Base-by-base conservation (phyloP, 495 filamentous ascomycete species). In the Bryoglossum gracile region DNA sequence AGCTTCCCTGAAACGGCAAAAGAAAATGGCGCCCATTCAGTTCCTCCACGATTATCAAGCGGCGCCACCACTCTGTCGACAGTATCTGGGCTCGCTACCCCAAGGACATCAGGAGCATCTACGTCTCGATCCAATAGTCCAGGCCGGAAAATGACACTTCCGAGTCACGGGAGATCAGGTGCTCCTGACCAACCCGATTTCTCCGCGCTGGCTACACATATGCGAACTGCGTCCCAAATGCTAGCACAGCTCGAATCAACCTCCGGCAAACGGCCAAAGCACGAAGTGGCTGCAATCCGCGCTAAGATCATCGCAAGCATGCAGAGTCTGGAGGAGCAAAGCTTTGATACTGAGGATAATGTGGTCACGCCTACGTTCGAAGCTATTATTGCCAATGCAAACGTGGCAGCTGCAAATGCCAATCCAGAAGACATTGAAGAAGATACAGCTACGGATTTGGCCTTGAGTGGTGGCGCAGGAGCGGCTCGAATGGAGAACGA, bases 401-500 rank as follows among this genome's bases (percentile, higher is more conserved):
- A 63, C 26, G 58, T 57, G 17, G 66, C 62, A 9, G 54, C 50
- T 39, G 59, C 30, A 9, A 70, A 70, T 43, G 55, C 77, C 26
- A 75, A 77, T 14, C 56, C 61, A 19, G 65, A 66, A 39, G 65
- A 66, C 25, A 50, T 67, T n/a, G 71, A 70, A 23, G 54, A 53
- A 21, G 53, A 48, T 13, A 39, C 28, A 3, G 17, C 47, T 0
- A 30, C 45, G 4, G 51, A 51, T 14, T 63, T 68, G 6, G 70
- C 59, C 26, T 50, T 77, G 48, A 80, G 78, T 61, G 61, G 73
- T 23, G 81, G 74, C 45, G 82, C 84, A 35, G 84, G 84, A 46
- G 79, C 81, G 22, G 84, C 82, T 28, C 69, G 84, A 54, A 87
- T 87, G 84, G 84, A 88, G 63, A 88, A 88, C 62, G 84, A 88